Evolutionary conservation across 176 grass and related monocot genomes (phyloP).

Genomic region (Avena eriantha): DNA sequence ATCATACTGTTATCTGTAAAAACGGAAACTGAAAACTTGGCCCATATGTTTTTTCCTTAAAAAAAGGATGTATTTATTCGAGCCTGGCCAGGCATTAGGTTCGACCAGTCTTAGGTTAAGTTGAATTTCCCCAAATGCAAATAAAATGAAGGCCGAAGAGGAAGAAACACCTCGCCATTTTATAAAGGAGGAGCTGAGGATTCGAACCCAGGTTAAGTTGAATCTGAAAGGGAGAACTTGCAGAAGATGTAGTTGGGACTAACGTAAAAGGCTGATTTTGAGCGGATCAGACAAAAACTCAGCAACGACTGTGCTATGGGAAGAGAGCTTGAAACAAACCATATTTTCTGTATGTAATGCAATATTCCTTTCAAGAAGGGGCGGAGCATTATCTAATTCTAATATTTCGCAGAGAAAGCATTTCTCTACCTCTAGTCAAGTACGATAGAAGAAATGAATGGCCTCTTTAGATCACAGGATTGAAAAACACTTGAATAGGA

Average conservation of each 20-base stretch:
- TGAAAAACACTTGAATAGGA: background rate
- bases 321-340: conserved; percentile 2
- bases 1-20: conserved; percentile 20
- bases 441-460: background rate
- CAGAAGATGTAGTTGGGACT: background rate
- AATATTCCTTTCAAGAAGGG: background rate
- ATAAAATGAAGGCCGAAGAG: conserved; percentile 13
- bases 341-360: background rate
- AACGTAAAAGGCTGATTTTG: background rate
- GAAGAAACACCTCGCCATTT: conserved; percentile 3
- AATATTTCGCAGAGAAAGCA: background rate
- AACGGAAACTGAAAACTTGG: background rate
- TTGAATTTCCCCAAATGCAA: background rate
- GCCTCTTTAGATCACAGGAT: background rate
- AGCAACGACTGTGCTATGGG: conserved; percentile 5
- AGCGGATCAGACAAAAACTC: background rate
- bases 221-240: background rate
- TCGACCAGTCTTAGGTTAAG: background rate
- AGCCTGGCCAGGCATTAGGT: background rate
- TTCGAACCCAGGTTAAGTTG: background rate
- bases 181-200: conserved; percentile 2
- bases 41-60: background rate
- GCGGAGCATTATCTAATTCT: background rate
- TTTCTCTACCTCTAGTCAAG: background rate
- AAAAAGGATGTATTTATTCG: background rate